phyloP scores from a whole-genome alignment of 176 grass and related monocot species.

The Oryza glaberrima region DNA sequence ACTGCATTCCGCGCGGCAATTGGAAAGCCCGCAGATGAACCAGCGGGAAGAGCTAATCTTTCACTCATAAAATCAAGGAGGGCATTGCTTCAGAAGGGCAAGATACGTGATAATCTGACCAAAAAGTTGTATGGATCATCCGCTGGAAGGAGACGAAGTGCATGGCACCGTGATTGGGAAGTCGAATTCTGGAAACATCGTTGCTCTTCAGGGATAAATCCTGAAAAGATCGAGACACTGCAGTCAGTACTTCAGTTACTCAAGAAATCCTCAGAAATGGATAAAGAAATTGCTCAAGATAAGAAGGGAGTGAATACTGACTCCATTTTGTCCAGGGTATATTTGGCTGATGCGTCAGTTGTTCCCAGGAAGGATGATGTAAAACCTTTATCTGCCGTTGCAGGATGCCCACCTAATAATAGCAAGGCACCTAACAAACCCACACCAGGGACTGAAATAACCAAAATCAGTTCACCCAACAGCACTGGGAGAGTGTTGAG shows the following conservation, averaged over 20 bases:
- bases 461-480: slow-evolving; percentile 44
- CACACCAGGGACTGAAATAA: slow-evolving; percentile 36
- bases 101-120: slow-evolving; percentile 83
- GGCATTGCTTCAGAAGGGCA: slow-evolving; percentile 76
- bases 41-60: slow-evolving; percentile 49
- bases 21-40: slow-evolving; percentile 52
- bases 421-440: slow-evolving; percentile 44
- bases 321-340: slow-evolving; percentile 89
- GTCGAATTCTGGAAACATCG: slow-evolving; percentile 95
- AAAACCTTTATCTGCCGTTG: slow-evolving; percentile 70
- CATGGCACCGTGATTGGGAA: slow-evolving; percentile 91
- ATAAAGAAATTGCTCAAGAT: slow-evolving; percentile 57
- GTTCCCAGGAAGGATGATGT: slow-evolving; percentile 91
- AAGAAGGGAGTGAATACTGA: slow-evolving; percentile 49
- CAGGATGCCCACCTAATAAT: slow-evolving; percentile 30
- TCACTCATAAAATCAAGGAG: slow-evolving; percentile 61
- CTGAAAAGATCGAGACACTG: slow-evolving; percentile 85
- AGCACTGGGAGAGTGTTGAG: slow-evolving; percentile 36
- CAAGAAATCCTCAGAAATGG: slow-evolving; percentile 63
- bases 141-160: slow-evolving; percentile 65
- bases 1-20: slow-evolving; percentile 83
- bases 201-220: slow-evolving; percentile 70
- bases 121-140: slow-evolving; percentile 90
- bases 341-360: slow-evolving; percentile 98
- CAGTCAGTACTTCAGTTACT: slow-evolving; percentile 92